Evolutionary conservation across 2,329 filamentous ascomycete genomes (phyloP), one percentile per base, ranked within the genome.

Genomic region (Aspergillaceae sp.): DNA sequence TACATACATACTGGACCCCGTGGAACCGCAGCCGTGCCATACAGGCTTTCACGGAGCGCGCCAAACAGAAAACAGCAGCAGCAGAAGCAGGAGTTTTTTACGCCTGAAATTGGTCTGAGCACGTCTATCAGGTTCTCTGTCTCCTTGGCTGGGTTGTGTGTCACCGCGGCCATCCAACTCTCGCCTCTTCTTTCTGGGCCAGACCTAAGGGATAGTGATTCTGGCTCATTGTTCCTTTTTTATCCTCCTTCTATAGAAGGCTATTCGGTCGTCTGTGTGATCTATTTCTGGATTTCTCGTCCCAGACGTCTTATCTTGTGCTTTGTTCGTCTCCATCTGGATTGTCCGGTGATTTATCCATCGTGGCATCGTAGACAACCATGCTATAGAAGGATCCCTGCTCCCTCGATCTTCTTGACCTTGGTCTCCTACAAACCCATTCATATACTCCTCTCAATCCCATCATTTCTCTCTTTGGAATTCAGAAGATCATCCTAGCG

Each of bases 311-410:
- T 38, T 38, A 38, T 27, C 36, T 26, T 26, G 36, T 9, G 11
- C 36, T 38, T 38, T 38, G 9, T 38, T 19, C 19, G 19, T 19
- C 19, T 19, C 19, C 19, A 19, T 19, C 19, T 19, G 19, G 34
- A 36, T 42, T 36, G 28, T 42, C 46, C 50, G 51, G 52, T 52
- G 51, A 52, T 51, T 55, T 56, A 48, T 40, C 19, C 29, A 45
- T 50, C 40, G 51, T 53, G 54, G 52, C 52, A 38, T 53, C 26
- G 36, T 19, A 38, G 41, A 41, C 33, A 48, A 51, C 33, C 43
- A 34, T 36, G 40, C 29, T 35, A 33, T 27, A 48, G 40, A 37
- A 38, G 8, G 7, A 8, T 32, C 41, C 43, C 26, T 27, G 38
- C 9, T 46, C 42, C 19, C 19, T 19, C 19, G 19, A 19, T 19